phyloP scores from a whole-genome alignment of 2,329 filamentous ascomycete genomes.

The Nigrospora osmanthi region DNA sequence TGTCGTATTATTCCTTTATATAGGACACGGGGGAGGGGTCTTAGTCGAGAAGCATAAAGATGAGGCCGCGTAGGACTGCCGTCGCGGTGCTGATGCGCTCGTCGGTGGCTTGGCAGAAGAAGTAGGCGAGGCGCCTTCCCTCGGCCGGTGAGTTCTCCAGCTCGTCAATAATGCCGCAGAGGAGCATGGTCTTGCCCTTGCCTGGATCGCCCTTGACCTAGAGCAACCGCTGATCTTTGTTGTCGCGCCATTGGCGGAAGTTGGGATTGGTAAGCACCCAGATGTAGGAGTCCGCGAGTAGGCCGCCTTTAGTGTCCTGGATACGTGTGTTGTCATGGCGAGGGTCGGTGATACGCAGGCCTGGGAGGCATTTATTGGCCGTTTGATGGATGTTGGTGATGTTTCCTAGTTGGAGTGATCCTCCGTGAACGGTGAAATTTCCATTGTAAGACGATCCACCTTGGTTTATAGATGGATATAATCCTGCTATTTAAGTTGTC shows the following conservation, averaged over 20 bases:
- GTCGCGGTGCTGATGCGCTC: constrained; percentile 16
- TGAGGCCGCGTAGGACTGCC: constrained; percentile 21
- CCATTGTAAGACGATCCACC: too few relatives aligned
- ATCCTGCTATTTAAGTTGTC: too few relatives aligned
- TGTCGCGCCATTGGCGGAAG: constrained; percentile 17
- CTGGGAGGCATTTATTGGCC: constrained; percentile 4
- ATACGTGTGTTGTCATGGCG: constrained; percentile 12
- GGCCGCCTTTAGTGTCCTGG: constrained; percentile 12
- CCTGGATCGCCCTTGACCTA: constrained; percentile 24
- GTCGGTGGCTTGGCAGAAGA: constrained; percentile 25
- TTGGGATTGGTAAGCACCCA: constrained; percentile 22
- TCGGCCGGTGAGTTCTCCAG: constrained; percentile 5
- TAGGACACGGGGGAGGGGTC: constrained; percentile 22
- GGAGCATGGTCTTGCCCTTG: constrained; percentile 28
- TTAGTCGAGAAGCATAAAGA: constrained; percentile 18
- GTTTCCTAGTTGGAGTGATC: too few relatives aligned
- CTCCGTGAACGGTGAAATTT: too few relatives aligned
- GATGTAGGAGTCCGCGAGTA: constrained; percentile 18
- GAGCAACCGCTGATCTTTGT: constrained; percentile 6
- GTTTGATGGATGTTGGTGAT: background rate
- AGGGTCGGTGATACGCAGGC: constrained; percentile 8
- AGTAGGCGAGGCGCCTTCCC: constrained; percentile 11
- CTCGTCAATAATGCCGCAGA: constrained; percentile 16
- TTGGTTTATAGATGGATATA: too few relatives aligned
- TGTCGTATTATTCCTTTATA: constrained; percentile 22